Conservation (phyloP, 148 eudicot species). For the Rheum nobile region DNA sequence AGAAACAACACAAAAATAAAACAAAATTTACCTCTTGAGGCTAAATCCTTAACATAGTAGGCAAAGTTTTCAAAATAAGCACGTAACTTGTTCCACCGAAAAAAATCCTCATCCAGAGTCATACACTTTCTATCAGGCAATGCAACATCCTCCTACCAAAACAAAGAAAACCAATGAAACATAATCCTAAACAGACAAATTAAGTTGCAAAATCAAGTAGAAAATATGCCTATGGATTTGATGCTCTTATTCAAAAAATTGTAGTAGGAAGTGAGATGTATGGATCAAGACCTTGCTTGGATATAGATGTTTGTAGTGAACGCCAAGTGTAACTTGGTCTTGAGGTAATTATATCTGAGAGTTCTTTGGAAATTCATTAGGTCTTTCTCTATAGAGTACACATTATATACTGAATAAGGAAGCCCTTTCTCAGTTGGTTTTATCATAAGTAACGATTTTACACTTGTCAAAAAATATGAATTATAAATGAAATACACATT, state of each 20-base stretch:
- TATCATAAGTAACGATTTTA: neutral
- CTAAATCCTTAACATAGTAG: neutral
- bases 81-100: neutral
- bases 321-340: constrained; percentile 66
- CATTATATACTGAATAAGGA: neutral
- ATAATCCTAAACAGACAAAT: neutral
- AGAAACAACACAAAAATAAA: neutral
- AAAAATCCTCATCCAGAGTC: neutral
- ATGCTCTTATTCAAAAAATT: constrained; percentile 17
- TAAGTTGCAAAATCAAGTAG: neutral
- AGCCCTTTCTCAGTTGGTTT: neutral
- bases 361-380: neutral
- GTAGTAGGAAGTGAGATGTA: constrained; percentile 45
- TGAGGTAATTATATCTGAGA: constrained; percentile 32
- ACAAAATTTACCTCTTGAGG: neutral
- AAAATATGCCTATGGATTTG: neutral
- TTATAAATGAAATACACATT: neutral
- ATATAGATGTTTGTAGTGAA: constrained; percentile 64
- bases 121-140: constrained; percentile 1
- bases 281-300: constrained; percentile 76
- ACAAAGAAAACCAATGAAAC: neutral
- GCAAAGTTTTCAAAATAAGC: constrained; percentile 3
- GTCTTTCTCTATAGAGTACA: neutral
- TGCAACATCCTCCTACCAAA: neutral
- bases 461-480: neutral